These are phyloP conservation scores for Globisporangium echinulatum DNA, from an alignment of 352 stramenopile species.

Conservation along the genomic window DNA sequence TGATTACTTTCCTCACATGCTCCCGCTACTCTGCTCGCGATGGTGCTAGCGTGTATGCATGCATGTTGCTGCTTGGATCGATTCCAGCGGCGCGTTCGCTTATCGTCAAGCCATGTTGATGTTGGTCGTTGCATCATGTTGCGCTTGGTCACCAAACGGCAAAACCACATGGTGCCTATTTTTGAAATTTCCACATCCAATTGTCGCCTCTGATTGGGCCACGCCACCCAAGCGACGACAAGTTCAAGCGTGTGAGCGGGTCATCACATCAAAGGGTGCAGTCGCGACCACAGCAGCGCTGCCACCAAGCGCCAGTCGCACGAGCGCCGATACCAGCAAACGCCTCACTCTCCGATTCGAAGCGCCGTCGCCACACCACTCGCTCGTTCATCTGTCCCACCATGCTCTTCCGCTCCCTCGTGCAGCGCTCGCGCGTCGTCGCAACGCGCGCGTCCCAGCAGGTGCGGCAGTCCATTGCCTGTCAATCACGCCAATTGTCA, in stretches of 20 bases:
- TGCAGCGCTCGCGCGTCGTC: constrained; percentile 4
- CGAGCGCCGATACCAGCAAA: background rate
- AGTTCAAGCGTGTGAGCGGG: background rate
- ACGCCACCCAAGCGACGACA: background rate
- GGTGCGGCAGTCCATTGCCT: background rate
- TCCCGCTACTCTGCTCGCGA: too few species aligned
- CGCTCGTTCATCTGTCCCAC: background rate
- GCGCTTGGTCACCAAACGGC: background rate
- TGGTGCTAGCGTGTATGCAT: background rate
- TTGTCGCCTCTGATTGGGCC: background rate
- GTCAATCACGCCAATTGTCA: background rate
- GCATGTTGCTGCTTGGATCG: background rate
- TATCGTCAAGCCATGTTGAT: background rate
- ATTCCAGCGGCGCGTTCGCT: background rate
- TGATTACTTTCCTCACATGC: too few species aligned
- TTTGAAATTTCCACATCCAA: background rate
- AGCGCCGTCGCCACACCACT: background rate
- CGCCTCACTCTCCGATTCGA: constrained; percentile 8
- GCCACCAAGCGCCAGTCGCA: background rate
- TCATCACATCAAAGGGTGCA: background rate
- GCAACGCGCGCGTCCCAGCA: constrained; percentile 1
- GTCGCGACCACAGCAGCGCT: background rate
- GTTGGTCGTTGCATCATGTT: background rate
- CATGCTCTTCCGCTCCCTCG: constrained; percentile 10
- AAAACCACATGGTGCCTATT: background rate